Conservation (phyloP, 169 alveolate species). For the Plasmodium yoelii region DNA sequence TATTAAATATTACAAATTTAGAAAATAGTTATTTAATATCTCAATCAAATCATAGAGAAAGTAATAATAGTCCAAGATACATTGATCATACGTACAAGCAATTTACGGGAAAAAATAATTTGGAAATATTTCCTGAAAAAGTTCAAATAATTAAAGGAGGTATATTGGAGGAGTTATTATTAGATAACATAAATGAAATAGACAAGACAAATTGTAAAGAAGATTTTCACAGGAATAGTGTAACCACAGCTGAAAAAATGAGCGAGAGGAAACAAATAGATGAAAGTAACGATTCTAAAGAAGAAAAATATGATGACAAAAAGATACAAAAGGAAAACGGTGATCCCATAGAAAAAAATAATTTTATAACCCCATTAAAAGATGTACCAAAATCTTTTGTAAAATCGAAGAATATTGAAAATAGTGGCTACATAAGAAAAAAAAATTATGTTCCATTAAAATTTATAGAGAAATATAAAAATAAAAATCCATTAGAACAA, state of each 20-base stretch:
- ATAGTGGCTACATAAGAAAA: not conserved
- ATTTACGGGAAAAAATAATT: not conserved
- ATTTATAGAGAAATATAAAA: not conserved
- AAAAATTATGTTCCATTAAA: not conserved
- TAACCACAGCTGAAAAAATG: not conserved
- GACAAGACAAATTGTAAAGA: too few relatives aligned
- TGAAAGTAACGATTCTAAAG: not conserved
- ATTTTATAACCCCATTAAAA: not conserved
- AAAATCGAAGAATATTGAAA: slow-evolving; percentile 3
- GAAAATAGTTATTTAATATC: slow-evolving; percentile 13
- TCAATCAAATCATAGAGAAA: not conserved
- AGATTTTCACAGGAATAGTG: not conserved
- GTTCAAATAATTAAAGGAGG: not conserved
- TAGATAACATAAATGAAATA: too few relatives aligned
- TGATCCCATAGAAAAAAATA: not conserved
- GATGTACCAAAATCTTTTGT: not conserved
- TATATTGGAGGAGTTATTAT: too few relatives aligned
- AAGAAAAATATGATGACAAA: not conserved
- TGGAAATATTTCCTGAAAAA: not conserved
- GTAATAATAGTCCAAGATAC: not conserved
- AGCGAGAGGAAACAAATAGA: not conserved
- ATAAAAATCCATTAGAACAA: not conserved
- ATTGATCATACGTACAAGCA: not conserved
- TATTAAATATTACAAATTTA: not conserved
- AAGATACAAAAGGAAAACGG: slow-evolving; percentile 27